phyloP scores from a whole-genome alignment of 108 stramenopile species.

The Seminavis robusta region DNA sequence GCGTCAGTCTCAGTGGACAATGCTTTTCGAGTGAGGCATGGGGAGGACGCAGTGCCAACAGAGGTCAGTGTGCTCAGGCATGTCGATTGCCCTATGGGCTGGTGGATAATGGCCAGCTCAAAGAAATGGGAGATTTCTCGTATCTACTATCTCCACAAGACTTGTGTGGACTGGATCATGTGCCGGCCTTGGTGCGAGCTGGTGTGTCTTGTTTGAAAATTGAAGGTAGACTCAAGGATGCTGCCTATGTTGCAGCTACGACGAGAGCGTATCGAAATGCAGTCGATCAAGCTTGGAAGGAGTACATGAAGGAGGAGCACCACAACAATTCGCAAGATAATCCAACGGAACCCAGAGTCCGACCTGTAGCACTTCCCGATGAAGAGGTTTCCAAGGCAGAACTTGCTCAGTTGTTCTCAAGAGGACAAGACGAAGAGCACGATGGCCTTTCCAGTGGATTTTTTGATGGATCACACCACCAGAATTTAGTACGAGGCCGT shows the following conservation, averaged over 20 bases:
- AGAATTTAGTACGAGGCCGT: slow-evolving; percentile 58
- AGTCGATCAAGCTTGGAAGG: slow-evolving; percentile 66
- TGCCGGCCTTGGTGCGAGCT: slow-evolving; percentile 47
- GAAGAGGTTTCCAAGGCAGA: slow-evolving; percentile 48
- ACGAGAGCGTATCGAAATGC: slow-evolving; percentile 76
- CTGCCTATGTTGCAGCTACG: slow-evolving; percentile 69
- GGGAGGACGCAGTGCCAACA: slow-evolving; percentile 73
- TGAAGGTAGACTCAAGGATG: slow-evolving; percentile 80
- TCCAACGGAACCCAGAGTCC: not conserved
- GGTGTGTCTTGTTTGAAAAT: slow-evolving; percentile 79
- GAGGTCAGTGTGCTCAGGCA: slow-evolving; percentile 81
- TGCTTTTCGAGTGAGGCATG: slow-evolving; percentile 70
- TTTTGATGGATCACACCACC: slow-evolving; percentile 69
- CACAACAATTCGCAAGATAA: slow-evolving; percentile 8
- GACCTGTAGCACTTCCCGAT: slow-evolving; percentile 20
- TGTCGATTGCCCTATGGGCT: slow-evolving; percentile 75
- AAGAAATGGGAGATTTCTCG: slow-evolving; percentile 43
- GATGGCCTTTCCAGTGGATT: slow-evolving; percentile 75
- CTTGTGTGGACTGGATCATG: slow-evolving; percentile 72
- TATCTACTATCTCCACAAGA: slow-evolving; percentile 77
- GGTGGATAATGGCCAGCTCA: slow-evolving; percentile 48
- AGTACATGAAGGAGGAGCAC: slow-evolving; percentile 35
- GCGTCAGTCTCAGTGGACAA: slow-evolving; percentile 70
- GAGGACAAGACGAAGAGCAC: slow-evolving; percentile 66
- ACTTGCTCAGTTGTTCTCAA: slow-evolving; percentile 63